Evolutionary conservation across 345 rosid genomes (phyloP).

Genomic region (Murraya paniculata): DNA sequence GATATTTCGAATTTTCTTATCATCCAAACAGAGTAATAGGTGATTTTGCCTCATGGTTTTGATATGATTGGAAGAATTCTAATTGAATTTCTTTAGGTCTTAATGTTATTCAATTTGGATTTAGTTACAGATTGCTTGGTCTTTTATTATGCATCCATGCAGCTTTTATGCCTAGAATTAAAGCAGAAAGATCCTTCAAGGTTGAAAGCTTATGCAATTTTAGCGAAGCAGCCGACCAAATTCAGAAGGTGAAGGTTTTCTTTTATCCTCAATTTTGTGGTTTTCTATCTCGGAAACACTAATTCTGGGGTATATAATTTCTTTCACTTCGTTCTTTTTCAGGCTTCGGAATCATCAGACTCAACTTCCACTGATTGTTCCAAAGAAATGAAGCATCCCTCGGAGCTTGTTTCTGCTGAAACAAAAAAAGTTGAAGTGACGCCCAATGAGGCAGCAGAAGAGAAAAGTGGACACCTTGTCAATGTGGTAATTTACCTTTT

Average conservation of each 20-base stretch:
- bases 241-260: conserved; percentile 46
- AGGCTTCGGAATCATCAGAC: conserved; percentile 45
- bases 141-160: conserved; percentile 16
- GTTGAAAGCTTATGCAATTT: conserved; percentile 76
- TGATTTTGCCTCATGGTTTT: background rate
- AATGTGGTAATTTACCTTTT: conserved; percentile 23
- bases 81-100: background rate
- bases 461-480: conserved; percentile 1
- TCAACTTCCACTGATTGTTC: conserved; percentile 15
- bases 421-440: conserved; percentile 23
- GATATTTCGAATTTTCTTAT: background rate
- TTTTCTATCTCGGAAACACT: background rate
- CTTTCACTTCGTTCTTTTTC: conserved; percentile 11
- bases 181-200: conserved; percentile 64
- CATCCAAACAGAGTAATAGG: background rate
- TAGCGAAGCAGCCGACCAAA: conserved; percentile 59
- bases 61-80: background rate
- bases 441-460: conserved; percentile 20
- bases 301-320: background rate
- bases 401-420: conserved; percentile 13
- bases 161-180: conserved; percentile 89
- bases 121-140: background rate
- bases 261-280: background rate
- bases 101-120: background rate
- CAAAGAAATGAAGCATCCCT: conserved; percentile 23